A percentile compares a stretch with the other conserved stretches of the same genome.
Conservation (phyloP, 116 monocot species). For the Thalassia testudinum region DNA sequence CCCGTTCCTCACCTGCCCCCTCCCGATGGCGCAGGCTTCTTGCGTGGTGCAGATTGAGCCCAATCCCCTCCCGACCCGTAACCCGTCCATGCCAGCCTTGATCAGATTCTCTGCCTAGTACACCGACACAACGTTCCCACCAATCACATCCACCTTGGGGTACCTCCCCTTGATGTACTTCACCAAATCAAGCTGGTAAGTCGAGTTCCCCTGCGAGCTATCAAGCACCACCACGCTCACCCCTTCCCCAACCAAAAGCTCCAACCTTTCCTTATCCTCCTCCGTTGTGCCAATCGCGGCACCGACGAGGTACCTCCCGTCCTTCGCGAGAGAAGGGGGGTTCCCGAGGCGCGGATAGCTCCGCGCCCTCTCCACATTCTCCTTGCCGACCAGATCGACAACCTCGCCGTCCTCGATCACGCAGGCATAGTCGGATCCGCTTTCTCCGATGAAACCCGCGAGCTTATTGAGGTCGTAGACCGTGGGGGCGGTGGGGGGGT, state of each 20-base stretch:
- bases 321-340: slow-evolving; percentile 63
- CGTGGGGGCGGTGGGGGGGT: slow-evolving; percentile 24
- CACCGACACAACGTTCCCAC: slow-evolving; percentile 81
- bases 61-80: slow-evolving; percentile 96
- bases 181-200: slow-evolving; percentile 83
- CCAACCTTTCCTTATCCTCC: slow-evolving; percentile 70
- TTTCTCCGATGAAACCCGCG: slow-evolving; percentile 41
- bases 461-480: slow-evolving; percentile 46
- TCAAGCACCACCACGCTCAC: slow-evolving; percentile 67
- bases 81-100: slow-evolving; percentile 79
- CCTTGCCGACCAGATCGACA: slow-evolving; percentile 32
- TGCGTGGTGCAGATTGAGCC: slow-evolving; percentile 97
- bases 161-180: slow-evolving; percentile 56
- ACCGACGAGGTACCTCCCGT: slow-evolving; percentile 74
- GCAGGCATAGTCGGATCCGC: slow-evolving; percentile 25
- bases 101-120: slow-evolving; percentile 80
- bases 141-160: slow-evolving; percentile 71
- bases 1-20: slow-evolving; percentile 83
- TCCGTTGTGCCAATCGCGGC: slow-evolving; percentile 80
- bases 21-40: slow-evolving; percentile 93
- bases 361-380: slow-evolving; percentile 46
- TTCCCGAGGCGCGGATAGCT: slow-evolving; percentile 48
- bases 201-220: slow-evolving; percentile 94
- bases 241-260: slow-evolving; percentile 68
- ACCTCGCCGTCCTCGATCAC: slow-evolving; percentile 29